Base-by-base conservation (phyloP, 306 rosid species). In the Cicer chorassanicum region DNA sequence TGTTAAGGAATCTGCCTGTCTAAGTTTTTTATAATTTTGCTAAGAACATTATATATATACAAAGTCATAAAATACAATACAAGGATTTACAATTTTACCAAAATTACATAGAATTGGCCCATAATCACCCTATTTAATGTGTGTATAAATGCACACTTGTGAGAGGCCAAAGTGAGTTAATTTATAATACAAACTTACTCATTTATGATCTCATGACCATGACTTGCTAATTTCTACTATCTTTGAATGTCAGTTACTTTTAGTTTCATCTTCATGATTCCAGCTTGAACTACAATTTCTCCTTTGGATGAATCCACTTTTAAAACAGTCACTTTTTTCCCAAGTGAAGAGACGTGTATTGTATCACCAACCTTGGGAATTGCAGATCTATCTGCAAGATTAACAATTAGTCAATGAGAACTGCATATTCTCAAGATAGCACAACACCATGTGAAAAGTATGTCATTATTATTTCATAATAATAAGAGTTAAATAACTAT, bases 281-380 rank as follows among this genome's bases (percentile, higher is more conserved):
- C 99, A 21, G 91, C 89, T 87, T 85, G 96, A 85, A 92, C 97
- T 78, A 86, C 79, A 51, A 92, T 65, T 81, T 94, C 96, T 65
- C 88, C 93, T 80, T 84, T 94, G 69, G 88, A 77, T 16, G 88
- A 81, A 77, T 94, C 91, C 60, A 89, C 90, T 80, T 72, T 82
- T 74, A 91, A 62, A 81, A 94, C 90, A 5, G 82, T 77, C 21
- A 56, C 93, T 42, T 84, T 82, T 87, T 74, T 90, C 56, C 99
- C 93, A n/a, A 92, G 85, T 70, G 96, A 90, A 78, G 89, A 72
- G 65, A 90, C 87, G 73, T 74, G 73, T 76, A 94, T 91, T 82
- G 53, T 63, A 80, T 87, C 93, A 53, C 96, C 97, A 82, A 88
- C 92, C 84, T 76, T 88, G 46, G 93, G 97, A 74, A 80, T 78